These are phyloP conservation scores for Saccharomyces hybrid DNA, from an alignment of 1,139 yeast genomes.

Conservation along the genomic window DNA sequence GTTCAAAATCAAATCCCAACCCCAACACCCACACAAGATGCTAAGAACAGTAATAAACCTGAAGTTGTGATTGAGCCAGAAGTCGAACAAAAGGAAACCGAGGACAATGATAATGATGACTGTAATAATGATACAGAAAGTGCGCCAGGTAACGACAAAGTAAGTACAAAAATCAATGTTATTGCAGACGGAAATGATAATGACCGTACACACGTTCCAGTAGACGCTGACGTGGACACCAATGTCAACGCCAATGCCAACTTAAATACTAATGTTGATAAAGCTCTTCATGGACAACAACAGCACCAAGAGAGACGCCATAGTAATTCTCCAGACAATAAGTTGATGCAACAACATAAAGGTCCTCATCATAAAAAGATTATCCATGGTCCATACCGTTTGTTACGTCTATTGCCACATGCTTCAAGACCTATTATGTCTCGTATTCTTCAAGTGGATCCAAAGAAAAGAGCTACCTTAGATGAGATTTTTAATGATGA, in stretches of 20 bases:
- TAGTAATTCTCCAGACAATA: constrained; percentile 13
- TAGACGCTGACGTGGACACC: not conserved
- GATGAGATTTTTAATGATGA: constrained; percentile 58
- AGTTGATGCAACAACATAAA: constrained; percentile 11
- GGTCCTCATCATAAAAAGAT: constrained; percentile 24
- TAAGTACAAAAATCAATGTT: constrained; percentile 1
- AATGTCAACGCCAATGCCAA: not conserved
- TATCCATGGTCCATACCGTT: constrained; percentile 73
- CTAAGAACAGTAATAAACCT: constrained; percentile 5
- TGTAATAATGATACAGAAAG: not conserved
- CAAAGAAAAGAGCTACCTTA: constrained; percentile 58
- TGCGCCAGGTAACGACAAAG: constrained; percentile 5
- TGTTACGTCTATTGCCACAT: constrained; percentile 78
- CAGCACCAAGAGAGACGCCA: not conserved
- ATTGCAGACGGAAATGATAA: not conserved
- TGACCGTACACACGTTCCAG: not conserved
- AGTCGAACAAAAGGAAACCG: not conserved
- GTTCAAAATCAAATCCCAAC: not conserved
- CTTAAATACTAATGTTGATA: not conserved
- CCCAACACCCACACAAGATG: not conserved
- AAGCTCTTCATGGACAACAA: not conserved
- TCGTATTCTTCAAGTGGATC: constrained; percentile 65
- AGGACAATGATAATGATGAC: not conserved
- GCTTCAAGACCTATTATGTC: constrained; percentile 73
- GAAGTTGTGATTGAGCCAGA: not conserved